A percentile compares a stretch with the other conserved stretches of the same genome.
phyloP scores from a whole-genome alignment of 2,329 filamentous ascomycete genomes.

The Fusarium transvaalense region DNA sequence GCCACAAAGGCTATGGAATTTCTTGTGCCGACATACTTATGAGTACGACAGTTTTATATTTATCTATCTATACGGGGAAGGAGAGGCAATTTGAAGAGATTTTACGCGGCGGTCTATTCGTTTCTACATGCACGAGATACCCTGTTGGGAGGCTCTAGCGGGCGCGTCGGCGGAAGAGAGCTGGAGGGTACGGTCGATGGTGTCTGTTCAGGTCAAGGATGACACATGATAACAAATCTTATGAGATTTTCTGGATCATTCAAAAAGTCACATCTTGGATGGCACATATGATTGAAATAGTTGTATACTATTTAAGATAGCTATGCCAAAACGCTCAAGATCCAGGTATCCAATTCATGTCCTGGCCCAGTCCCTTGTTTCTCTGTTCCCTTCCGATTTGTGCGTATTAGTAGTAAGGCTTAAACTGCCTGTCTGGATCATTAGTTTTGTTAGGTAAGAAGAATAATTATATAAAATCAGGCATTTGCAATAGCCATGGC shows the following conservation, averaged over 20 bases:
- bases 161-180: conserved; percentile 26
- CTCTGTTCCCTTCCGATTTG: background rate
- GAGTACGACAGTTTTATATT: conserved; percentile 20
- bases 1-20: conserved; percentile 17
- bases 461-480: background rate
- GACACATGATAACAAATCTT: conserved; percentile 3
- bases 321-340: conserved; percentile 8
- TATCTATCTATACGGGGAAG: conserved; percentile 21
- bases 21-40: conserved; percentile 13
- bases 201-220: conserved; percentile 5
- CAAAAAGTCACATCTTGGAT: background rate
- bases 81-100: conserved; percentile 31
- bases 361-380: conserved; percentile 3
- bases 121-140: conserved; percentile 50
- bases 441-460: background rate
- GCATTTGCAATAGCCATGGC: background rate
- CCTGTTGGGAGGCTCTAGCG: conserved; percentile 44
- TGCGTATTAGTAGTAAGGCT: background rate
- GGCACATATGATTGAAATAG: conserved; percentile 2
- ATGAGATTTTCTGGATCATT: conserved; percentile 1
- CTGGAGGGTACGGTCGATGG: conserved; percentile 4
- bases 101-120: conserved; percentile 45
- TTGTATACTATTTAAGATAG: conserved; percentile 5
- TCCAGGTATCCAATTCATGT: conserved; percentile 32
- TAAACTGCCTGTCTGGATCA: background rate